These are phyloP conservation scores for Dryas alaskensis DNA, from an alignment of 306 rosid species.

Conservation along the genomic window DNA sequence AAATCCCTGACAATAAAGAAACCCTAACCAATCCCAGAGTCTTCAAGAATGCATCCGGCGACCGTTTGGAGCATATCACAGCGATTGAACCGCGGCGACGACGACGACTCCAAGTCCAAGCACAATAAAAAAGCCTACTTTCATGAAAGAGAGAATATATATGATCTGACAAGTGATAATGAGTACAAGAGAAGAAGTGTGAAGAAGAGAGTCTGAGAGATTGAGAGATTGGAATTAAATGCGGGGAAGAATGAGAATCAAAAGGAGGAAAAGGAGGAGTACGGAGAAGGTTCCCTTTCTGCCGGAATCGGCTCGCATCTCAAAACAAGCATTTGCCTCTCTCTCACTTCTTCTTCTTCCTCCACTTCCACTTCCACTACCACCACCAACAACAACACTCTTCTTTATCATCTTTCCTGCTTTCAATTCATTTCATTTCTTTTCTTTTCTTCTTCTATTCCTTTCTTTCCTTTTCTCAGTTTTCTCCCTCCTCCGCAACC, in stretches of 20 bases:
- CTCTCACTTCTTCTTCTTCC: conserved; percentile 25
- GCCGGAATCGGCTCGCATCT: conserved; percentile 72
- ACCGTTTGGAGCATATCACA: conserved; percentile 46
- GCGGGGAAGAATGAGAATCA: conserved; percentile 68
- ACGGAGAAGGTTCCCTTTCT: conserved; percentile 77
- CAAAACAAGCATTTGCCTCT: conserved; percentile 40
- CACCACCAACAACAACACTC: background rate
- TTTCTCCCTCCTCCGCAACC: conserved; percentile 18
- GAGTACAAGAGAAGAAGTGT: conserved; percentile 9
- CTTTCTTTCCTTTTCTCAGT: conserved; percentile 14
- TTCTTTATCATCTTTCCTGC: conserved; percentile 15
- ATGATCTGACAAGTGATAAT: no score
- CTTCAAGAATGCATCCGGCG: conserved; percentile 46
- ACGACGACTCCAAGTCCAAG: conserved; percentile 13
- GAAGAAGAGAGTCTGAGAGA: conserved; percentile 10
- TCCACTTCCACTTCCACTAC: background rate
- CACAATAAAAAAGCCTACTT: conserved; percentile 29
- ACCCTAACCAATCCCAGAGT: conserved; percentile 58
- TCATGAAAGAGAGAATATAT: background rate
- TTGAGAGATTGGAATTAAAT: conserved; percentile 32
- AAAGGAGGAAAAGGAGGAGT: conserved; percentile 63
- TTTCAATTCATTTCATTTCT: conserved; percentile 26
- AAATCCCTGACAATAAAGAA: conserved; percentile 1
- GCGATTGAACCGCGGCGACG: conserved; percentile 16
- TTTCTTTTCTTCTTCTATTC: conserved; percentile 18